Evolutionary conservation across 2,329 filamentous ascomycete species (phyloP).

Genomic region (Nothophoma quercina): DNA sequence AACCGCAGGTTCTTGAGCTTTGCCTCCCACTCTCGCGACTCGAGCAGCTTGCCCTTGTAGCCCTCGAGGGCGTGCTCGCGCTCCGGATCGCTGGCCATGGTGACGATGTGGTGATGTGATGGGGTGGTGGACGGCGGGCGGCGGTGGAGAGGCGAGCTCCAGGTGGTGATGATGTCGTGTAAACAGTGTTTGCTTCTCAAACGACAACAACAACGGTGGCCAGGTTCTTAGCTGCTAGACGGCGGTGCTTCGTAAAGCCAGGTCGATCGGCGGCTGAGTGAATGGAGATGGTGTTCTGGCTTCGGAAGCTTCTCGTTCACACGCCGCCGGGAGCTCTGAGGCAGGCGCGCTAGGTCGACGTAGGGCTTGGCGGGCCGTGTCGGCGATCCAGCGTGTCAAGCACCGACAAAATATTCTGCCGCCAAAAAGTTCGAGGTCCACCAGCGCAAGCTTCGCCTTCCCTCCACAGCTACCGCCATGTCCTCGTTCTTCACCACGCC

Average conservation of each 20-base stretch:
- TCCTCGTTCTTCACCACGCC: constrained; percentile 96
- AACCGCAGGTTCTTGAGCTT: constrained; percentile 93
- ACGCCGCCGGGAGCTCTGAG: constrained; percentile 34
- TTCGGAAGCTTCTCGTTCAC: constrained; percentile 27
- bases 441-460: constrained; percentile 15
- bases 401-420: neutral
- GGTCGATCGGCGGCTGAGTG: constrained; percentile 7
- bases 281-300: constrained; percentile 12
- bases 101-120: constrained; percentile 18
- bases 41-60: constrained; percentile 68
- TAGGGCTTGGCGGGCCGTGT: constrained; percentile 13
- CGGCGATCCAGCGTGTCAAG: constrained; percentile 27
- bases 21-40: constrained; percentile 98
- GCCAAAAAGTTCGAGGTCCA: neutral
- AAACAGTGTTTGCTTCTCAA: constrained; percentile 1
- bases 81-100: constrained; percentile 57
- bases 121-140: constrained; percentile 15
- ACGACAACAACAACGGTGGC: neutral
- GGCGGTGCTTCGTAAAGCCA: neutral
- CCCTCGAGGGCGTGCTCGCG: constrained; percentile 60
- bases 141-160: constrained; percentile 20
- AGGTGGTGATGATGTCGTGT: constrained; percentile 10
- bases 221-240: neutral
- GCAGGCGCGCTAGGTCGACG: constrained; percentile 27
- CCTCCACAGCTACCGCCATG: constrained; percentile 31